Conservation (phyloP, 2,329 filamentous ascomycete species). For the Botryotinia globosa region DNA sequence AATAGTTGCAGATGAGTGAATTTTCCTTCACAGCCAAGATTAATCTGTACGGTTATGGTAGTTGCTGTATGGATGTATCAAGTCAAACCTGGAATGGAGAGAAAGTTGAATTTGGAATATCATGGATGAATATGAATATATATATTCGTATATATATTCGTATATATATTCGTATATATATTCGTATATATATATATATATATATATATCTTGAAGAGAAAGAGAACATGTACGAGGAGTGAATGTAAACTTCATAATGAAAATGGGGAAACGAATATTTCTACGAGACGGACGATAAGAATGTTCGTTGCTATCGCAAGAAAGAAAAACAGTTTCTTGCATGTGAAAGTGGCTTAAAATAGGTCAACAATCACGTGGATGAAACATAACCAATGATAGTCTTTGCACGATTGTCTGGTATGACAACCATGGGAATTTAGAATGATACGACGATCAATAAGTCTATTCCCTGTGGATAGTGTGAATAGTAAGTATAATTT, state of each 20-base stretch:
- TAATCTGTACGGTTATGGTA: not conserved
- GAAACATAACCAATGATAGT: conserved; percentile 11
- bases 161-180: too few species aligned
- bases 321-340: not conserved
- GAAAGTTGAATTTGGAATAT: not conserved
- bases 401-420: not conserved
- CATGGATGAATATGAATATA: too few species aligned
- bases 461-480: not conserved
- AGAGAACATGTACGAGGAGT: too few species aligned
- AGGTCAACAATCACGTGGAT: not conserved
- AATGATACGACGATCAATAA: too few species aligned
- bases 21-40: not conserved
- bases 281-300: not conserved
- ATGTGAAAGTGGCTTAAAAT: conserved; percentile 1
- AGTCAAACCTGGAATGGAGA: not conserved
- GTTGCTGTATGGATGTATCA: not conserved
- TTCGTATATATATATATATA: too few species aligned
- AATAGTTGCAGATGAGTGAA: not conserved
- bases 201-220: not conserved
- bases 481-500: too few species aligned
- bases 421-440: not conserved
- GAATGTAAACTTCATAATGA: not conserved
- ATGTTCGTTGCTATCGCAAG: conserved; percentile 10
- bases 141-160: too few species aligned
- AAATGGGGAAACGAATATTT: conserved; percentile 1